These are phyloP conservation scores for Gossypium mustelinum DNA, from an alignment of 345 rosid genomes.

Conservation along the genomic window DNA sequence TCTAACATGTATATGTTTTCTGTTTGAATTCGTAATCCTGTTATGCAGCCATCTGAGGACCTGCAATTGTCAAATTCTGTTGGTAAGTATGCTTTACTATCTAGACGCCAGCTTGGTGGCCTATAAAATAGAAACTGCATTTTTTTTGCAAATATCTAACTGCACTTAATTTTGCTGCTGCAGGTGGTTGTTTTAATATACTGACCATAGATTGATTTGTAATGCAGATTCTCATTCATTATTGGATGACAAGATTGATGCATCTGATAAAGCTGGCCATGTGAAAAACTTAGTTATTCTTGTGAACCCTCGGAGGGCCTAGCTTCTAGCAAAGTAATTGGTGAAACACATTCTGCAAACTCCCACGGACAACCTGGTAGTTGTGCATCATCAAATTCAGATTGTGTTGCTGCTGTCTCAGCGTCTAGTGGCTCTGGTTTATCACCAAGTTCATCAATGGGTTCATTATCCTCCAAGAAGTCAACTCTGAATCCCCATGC, in stretches of 20 bases:
- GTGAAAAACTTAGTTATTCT: constrained; percentile 39
- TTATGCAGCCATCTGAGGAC: constrained; percentile 38
- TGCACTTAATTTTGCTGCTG: background rate
- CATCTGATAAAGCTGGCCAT: constrained; percentile 36
- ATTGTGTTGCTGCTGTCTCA: constrained; percentile 32
- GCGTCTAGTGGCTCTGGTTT: constrained; percentile 51
- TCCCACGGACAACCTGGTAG: constrained; percentile 50
- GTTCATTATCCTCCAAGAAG: constrained; percentile 73
- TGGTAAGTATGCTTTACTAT: constrained; percentile 35
- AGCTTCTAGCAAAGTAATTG: constrained; percentile 34
- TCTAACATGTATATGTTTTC: constrained; percentile 10
- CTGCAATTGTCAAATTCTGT: constrained; percentile 25
- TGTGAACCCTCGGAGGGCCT: constrained; percentile 38
- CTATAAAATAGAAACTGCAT: background rate
- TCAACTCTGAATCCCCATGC: constrained; percentile 77
- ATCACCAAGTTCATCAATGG: constrained; percentile 81
- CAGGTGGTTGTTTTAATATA: background rate
- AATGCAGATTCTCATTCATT: constrained; percentile 38
- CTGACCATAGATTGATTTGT: constrained; percentile 10
- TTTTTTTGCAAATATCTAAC: background rate
- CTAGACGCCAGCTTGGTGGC: background rate
- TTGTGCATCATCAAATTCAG: constrained; percentile 62
- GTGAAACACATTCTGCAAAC: constrained; percentile 36
- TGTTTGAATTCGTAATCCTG: constrained; percentile 6
- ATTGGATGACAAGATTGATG: constrained; percentile 30